Percentiles rank a stretch among this genome's conserved stretches.
Conservation (phyloP, 2,329 filamentous ascomycete genomes). For the Aspergillus sojae region DNA sequence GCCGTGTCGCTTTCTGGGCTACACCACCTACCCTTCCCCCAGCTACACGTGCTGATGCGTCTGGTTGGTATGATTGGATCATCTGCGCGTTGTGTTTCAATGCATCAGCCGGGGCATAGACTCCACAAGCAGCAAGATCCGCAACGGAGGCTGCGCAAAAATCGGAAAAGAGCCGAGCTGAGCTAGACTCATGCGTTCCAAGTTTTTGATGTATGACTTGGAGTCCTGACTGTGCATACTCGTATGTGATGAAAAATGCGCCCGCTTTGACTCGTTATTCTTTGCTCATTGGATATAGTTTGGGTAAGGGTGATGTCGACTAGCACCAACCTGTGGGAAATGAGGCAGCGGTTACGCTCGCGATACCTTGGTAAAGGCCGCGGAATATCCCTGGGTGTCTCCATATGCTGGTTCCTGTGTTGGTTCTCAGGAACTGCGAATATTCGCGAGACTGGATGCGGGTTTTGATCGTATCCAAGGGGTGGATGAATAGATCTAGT, state of each 20-base stretch:
- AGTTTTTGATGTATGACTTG: not conserved
- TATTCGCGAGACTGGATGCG: conserved; percentile 4
- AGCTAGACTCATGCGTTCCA: not conserved
- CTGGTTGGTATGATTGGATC: not conserved
- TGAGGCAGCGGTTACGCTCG: not conserved
- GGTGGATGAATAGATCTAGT: not conserved
- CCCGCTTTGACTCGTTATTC: not conserved
- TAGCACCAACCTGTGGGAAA: not conserved
- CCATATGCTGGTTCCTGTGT: not conserved
- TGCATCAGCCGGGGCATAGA: not conserved
- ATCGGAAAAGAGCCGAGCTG: not conserved
- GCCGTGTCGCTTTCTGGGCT: not conserved
- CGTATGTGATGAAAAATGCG: not conserved
- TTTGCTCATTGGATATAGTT: too few relatives aligned
- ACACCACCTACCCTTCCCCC: not conserved
- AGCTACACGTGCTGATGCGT: not conserved
- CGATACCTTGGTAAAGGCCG: conserved; percentile 1
- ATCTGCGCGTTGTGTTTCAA: conserved; percentile 3
- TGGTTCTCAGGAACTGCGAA: not conserved
- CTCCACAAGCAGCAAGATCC: not conserved
- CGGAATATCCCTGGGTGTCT: not conserved
- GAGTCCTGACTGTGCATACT: not conserved
- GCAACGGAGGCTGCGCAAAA: not conserved
- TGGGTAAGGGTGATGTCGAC: too few relatives aligned
- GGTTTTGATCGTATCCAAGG: conserved; percentile 2